Evolutionary conservation across 2,329 filamentous ascomycete genomes (phyloP), one percentile per base, ranked within the genome.

Genomic region (Pestalotiopsis sp.): DNA sequence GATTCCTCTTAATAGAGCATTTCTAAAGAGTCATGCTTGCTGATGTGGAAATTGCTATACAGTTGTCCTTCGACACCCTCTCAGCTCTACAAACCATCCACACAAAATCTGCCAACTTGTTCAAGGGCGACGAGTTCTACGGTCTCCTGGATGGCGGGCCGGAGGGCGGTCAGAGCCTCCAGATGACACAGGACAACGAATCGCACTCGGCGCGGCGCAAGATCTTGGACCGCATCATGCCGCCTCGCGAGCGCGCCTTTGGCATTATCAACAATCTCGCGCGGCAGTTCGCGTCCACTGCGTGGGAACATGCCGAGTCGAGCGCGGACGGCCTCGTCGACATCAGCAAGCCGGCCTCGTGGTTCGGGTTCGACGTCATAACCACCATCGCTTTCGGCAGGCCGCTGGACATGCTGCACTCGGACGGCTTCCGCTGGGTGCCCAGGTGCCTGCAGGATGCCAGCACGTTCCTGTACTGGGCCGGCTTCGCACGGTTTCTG

Each of bases 81-180:
- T 66, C 65, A 38, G 65, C 65, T 38, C 65, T 66, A 23, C 57
- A 61, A 27, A 66, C 65, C 20, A 66, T 66, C 23, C 65, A 66
- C 17, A 56, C 57, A 12, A 66, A 66, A 31, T 58, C 56, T 56
- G 65, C 65, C 36, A 58, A 58, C 36, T 52, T 66, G 23, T 66
- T 66, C 56, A 66, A 66, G 38, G 65, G 65, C 65, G 65, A 66
- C 36, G 65, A 66, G 65, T 66, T 66, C 56, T 66, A 66, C 36
- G 65, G 65, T 14, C 65, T 66, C 14, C 56, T 66, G 9, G 65
- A 66, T 31, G 65, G 65, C 52, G 65, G 65, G 38, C 25, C 65
- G 20, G 65, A 66, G 14, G 65, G 65, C 5, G 65, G 65, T n/a
- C 36, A 45, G 38, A 66, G 65, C 56, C 9, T 66, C 14, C 65